Evolutionary conservation across 2,329 filamentous ascomycete species (phyloP), one percentile per base, ranked within the genome.

Genomic region (Fusarium neocosmosporiellum): DNA sequence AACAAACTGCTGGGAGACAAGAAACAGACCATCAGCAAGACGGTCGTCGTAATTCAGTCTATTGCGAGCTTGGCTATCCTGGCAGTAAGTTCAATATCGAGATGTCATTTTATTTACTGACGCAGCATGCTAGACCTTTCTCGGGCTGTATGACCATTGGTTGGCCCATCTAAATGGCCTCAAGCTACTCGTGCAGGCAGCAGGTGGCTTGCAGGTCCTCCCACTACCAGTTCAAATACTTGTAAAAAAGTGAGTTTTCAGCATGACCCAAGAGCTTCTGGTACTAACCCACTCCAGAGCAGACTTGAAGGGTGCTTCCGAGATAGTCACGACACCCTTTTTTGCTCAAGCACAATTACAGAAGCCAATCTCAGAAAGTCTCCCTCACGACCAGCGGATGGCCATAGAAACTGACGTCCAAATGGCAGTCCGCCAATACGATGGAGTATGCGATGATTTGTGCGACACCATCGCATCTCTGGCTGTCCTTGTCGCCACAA

Each of bases 1-100:
- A 66, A 66, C 57, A 87, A 87, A 9, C 9, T 66, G 11, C 4
- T 66, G 5, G 59, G 37, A 1, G 55, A 66, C 11, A 8, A 43
- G 22, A 2, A 46, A 22, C 58, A 55, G 16, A 33, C 20, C 34
- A 36, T 55, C 14, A 50, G 54, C 20, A 61, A 66, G 11, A 54
- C 22, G 2, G 18, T 62, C 4, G 33, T 66, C 6, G 11, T 61
- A 29, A 55, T 66, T 7, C 63, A 66, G 33, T 66, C 57, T 7
- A 59, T 66, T 18, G 55, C 63, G 3, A 66, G 63, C 46, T 22
- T 65, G 8, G 63, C 57, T 13, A 16, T 62, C 7, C 3, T 65
- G 2, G 63, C 63, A 5, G 63, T 65, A 65, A 24, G 60, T 63
- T 31, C 14, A 9, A 10, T 18, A 1, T 4, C 11, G 2, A 9